phyloP scores from a whole-genome alignment of 495 filamentous ascomycete species.

The Aspergillus cavernicola region DNA sequence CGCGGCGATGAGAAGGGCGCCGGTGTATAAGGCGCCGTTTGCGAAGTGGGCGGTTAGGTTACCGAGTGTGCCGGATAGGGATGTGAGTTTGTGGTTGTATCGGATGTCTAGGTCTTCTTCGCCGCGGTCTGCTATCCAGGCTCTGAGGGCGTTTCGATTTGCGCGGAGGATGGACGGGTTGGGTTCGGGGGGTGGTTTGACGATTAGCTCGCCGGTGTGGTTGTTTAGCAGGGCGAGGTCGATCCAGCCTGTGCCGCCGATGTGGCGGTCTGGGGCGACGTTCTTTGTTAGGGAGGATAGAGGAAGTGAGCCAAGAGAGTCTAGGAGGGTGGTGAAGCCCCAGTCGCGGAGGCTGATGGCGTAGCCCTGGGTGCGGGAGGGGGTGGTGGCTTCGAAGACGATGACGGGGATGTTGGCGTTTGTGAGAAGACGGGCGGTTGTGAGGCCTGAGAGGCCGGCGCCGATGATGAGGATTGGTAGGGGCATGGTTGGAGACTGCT shows the following conservation, averaged over 20 bases:
- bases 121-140: conserved; percentile 10
- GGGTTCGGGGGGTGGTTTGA: neutral
- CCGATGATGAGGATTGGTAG: conserved; percentile 50
- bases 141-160: conserved; percentile 12
- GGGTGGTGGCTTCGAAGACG: conserved; percentile 12
- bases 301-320: conserved; percentile 6
- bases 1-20: conserved; percentile 10
- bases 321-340: conserved; percentile 10
- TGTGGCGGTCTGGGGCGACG: conserved; percentile 13
- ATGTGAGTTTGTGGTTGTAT: conserved; percentile 6
- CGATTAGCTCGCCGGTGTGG: neutral
- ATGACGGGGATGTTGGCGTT: conserved; percentile 14
- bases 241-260: conserved; percentile 14
- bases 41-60: conserved; percentile 1
- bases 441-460: conserved; percentile 48
- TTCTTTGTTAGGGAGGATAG: conserved; percentile 1
- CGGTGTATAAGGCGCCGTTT: conserved; percentile 7
- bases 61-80: neutral
- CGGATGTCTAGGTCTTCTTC: conserved; percentile 12
- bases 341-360: conserved; percentile 16
- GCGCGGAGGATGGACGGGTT: conserved; percentile 7
- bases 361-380: conserved; percentile 13
- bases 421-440: conserved; percentile 36
- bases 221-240: conserved; percentile 2
- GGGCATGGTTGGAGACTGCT: neutral